Evolutionary conservation across 2,329 filamentous ascomycete species (phyloP).

Genomic region (Acrocalymma vagum): DNA sequence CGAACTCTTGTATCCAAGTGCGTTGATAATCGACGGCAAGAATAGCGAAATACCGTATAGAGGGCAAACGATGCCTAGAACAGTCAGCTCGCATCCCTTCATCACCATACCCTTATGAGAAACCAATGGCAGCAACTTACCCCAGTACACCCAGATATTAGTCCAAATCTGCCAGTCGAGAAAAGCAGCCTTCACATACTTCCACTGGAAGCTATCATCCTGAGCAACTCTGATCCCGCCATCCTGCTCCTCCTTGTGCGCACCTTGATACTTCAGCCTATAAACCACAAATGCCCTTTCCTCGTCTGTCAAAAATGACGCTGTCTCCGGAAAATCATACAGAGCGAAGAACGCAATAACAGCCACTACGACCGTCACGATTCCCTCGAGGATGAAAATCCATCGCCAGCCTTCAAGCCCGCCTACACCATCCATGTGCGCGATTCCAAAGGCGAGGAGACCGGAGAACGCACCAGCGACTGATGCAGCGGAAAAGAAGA

Average conservation of each 20-base stretch:
- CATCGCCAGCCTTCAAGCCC: conserved; percentile 44
- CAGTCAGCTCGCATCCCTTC: conserved; percentile 8
- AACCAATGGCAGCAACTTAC: conserved; percentile 56
- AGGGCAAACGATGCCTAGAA: conserved; percentile 47
- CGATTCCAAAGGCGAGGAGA: conserved; percentile 65
- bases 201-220: conserved; percentile 74
- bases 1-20: conserved; percentile 49
- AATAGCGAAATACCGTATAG: conserved; percentile 48
- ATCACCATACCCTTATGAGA: neutral
- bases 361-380: conserved; percentile 46
- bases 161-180: conserved; percentile 58
- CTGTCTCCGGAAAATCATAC: conserved; percentile 69
- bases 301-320: conserved; percentile 63
- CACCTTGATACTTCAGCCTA: conserved; percentile 62
- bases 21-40: conserved; percentile 58
- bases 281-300: conserved; percentile 66
- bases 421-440: conserved; percentile 67
- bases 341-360: conserved; percentile 61
- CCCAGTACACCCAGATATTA: conserved; percentile 70
- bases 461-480: conserved; percentile 69
- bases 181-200: conserved; percentile 53
- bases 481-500: conserved; percentile 67
- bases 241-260: conserved; percentile 57
- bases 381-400: conserved; percentile 48
- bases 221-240: conserved; percentile 73